These are phyloP conservation scores for Wickerhamiella shivajii DNA, from an alignment of 805 yeast species.

Conservation along the genomic window DNA sequence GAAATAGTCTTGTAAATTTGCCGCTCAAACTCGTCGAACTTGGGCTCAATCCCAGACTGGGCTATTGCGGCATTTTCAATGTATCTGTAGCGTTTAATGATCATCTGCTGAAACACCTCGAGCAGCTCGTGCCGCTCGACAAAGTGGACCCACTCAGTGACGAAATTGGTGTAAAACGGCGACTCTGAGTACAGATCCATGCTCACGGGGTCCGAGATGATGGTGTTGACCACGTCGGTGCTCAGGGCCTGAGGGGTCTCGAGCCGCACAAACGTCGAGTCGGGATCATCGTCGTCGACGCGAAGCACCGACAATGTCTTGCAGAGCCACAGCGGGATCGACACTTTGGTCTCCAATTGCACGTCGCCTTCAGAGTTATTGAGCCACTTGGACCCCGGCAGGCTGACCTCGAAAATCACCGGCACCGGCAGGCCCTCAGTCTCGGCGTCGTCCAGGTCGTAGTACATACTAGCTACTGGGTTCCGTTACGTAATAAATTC, in stretches of 20 bases:
- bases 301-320: conserved; percentile 48
- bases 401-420: conserved; percentile 57
- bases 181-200: conserved; percentile 54
- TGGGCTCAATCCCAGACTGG: conserved; percentile 28
- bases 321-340: conserved; percentile 79
- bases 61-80: conserved; percentile 58
- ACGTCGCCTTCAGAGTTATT: conserved; percentile 45
- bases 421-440: conserved; percentile 46
- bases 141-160: conserved; percentile 63
- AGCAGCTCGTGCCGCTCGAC: conserved; percentile 53
- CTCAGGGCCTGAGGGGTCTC: conserved; percentile 58
- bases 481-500: too few relatives aligned
- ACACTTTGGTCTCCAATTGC: conserved; percentile 25
- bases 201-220: conserved; percentile 51
- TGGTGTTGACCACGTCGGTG: conserved; percentile 58
- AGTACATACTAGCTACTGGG: too few relatives aligned
- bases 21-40: conserved; percentile 29
- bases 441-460: conserved; percentile 24
- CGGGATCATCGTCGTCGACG: conserved; percentile 22
- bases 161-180: conserved; percentile 54
- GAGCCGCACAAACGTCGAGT: conserved; percentile 45
- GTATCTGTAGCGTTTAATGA: conserved; percentile 51
- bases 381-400: conserved; percentile 75
- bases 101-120: conserved; percentile 34
- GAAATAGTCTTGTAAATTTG: conserved; percentile 18